Percentiles rank a stretch among this genome's conserved stretches.
These are phyloP conservation scores for Hyaloperonospora arabidopsidis DNA, from an alignment of 352 stramenopile genomes.

Conservation along the genomic window DNA sequence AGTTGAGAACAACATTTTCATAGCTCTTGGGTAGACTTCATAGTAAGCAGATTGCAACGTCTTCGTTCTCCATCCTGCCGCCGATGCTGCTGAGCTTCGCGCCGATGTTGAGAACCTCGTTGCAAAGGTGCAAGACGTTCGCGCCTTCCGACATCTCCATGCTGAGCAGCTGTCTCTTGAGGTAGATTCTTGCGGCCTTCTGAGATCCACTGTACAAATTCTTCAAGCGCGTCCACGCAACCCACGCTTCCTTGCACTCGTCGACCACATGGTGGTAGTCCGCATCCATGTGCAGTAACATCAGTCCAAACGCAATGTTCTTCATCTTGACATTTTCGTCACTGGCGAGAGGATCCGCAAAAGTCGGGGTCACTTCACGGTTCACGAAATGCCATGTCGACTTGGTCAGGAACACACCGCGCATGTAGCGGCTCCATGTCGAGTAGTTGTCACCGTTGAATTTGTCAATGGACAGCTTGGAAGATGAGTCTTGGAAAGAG, in stretches of 20 bases:
- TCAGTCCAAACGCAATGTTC: conserved; percentile 24
- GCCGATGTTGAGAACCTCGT: conserved; percentile 2
- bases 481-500: no score
- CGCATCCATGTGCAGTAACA: conserved; percentile 13
- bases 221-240: conserved; percentile 13
- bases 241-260: conserved; percentile 19
- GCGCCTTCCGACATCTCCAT: conserved; percentile 8
- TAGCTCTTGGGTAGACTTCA: background rate
- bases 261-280: conserved; percentile 21
- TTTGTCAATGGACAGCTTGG: no score
- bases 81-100: conserved; percentile 4
- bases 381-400: background rate
- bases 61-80: conserved; percentile 3
- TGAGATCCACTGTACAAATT: conserved; percentile 11
- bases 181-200: conserved; percentile 16
- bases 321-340: conserved; percentile 18
- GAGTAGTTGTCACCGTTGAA: no score
- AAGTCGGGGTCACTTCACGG: background rate
- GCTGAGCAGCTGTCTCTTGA: conserved; percentile 15
- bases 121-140: conserved; percentile 1
- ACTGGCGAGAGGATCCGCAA: conserved; percentile 1
- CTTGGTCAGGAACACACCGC: background rate
- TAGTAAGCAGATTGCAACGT: conserved; percentile 3
- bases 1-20: no score
- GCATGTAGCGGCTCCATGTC: no score